Evolutionary conservation across 2,329 filamentous ascomycete species (phyloP), one percentile per base, ranked within the genome.

Genomic region (Ampelomyces quisqualis): DNA sequence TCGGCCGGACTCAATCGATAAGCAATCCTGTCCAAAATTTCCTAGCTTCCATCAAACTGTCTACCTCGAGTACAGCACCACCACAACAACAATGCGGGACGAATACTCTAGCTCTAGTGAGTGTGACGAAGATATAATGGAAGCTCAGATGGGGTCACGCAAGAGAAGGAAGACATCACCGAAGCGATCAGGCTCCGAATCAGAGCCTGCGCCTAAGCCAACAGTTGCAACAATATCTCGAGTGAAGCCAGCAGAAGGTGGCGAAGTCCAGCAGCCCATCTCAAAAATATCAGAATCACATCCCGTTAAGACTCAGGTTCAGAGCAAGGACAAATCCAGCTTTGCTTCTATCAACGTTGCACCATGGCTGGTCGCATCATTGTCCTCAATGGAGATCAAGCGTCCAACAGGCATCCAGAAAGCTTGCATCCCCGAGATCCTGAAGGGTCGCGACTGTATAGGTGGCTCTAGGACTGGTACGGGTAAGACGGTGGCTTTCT

Each of bases 401-500:
- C 78, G 85, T 42, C 93, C 93, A 0, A 98, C 93, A 0, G 85
- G 86, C 11, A 97, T 98, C 74, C 93, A 98, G 59, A 88, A 86
- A 60, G 85, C 83, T 37, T 95, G 88, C 64, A 97, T 98, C 60
- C 90, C 91, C 1, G 86, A 93, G 65, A 96, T 97, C 45, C 69
- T 98, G 22, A 85, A 88, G 56, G 93, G 93, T 5, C 80, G 87
- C 57, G 90, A 98, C 70, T 96, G 62, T 64, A 96, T 98, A 57
- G 93, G 93, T 62, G 90, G 90, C 24, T 95, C 88, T 62, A 80
- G 90, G 49, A 98, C 93, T 0, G 93, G 93, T 75, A 96, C 91
- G 9, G 93, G 93, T 71, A 98, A 98, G 74, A 98, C 93, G 3
- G 84, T 97, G 29, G 90, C 93, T 1, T 98, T 98, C 69, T 88